phyloP scores from a whole-genome alignment of 306 rosid species.

The Prinsepia uniflora region DNA sequence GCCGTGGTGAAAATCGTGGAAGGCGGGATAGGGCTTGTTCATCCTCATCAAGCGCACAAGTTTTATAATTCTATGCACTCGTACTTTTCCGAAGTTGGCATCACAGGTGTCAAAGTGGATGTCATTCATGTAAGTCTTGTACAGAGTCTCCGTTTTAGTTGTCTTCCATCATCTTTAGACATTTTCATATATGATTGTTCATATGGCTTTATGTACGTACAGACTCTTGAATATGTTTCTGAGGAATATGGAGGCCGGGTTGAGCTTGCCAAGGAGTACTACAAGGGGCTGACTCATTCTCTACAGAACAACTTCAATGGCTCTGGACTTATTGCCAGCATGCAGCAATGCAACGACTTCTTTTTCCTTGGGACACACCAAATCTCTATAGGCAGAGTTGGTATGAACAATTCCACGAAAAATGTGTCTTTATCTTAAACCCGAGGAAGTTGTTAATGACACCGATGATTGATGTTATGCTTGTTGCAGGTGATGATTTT shows the following conservation, averaged over 20 bases:
- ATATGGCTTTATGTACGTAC: background rate
- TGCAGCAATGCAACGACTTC: constrained; percentile 95
- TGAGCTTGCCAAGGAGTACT: constrained; percentile 72
- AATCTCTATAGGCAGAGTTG: constrained; percentile 67
- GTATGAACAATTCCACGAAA: constrained; percentile 30
- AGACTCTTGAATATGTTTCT: constrained; percentile 64
- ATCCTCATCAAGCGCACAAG: constrained; percentile 65
- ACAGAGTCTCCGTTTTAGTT: background rate
- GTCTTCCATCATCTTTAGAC: background rate
- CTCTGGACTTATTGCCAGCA: constrained; percentile 73
- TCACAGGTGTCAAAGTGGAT: constrained; percentile 84
- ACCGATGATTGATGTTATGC: background rate
- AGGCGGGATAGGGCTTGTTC: constrained; percentile 76
- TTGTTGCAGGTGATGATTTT: constrained; percentile 73
- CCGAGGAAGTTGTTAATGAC: background rate
- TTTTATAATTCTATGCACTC: constrained; percentile 84
- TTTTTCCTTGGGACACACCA: constrained; percentile 81
- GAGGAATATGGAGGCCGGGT: constrained; percentile 85
- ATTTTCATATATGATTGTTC: background rate
- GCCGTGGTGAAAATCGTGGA: constrained; percentile 62
- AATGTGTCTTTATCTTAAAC: background rate
- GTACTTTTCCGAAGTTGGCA: constrained; percentile 57
- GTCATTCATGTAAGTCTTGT: constrained; percentile 64
- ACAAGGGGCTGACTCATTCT: constrained; percentile 56
- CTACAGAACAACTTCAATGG: constrained; percentile 72